Evolutionary conservation across 2,329 filamentous ascomycete species (phyloP).

Genomic region (Lizonia empirigonia): DNA sequence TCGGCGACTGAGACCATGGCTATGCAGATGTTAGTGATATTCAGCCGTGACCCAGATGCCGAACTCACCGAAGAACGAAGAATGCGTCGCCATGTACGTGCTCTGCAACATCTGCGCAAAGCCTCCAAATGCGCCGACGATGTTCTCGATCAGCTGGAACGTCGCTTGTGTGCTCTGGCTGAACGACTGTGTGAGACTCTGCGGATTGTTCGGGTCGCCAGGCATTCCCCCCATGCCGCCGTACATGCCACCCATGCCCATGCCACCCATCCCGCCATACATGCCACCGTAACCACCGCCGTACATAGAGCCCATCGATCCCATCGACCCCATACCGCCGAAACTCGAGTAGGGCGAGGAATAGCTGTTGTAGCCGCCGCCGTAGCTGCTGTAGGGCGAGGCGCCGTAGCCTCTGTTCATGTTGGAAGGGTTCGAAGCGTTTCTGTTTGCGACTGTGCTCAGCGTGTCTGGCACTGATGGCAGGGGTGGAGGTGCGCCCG

Average conservation of each 20-base stretch:
- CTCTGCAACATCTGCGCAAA: conserved; percentile 99
- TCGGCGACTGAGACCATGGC: conserved; percentile 99
- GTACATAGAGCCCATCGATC: conserved; percentile 19
- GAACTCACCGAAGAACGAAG: conserved; percentile 89
- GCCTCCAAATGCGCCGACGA: conserved; percentile 94
- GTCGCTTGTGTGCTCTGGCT: conserved; percentile 94
- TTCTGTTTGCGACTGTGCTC: conserved; percentile 81
- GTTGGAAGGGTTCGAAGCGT: conserved; percentile 79
- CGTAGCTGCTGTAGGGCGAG: conserved; percentile 54
- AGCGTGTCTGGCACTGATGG: conserved; percentile 82
- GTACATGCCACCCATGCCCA: conserved; percentile 51
- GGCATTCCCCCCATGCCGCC: conserved; percentile 57
- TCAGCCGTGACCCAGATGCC: background rate
- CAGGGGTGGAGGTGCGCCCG: conserved; percentile 66
- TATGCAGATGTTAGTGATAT: conserved; percentile 23
- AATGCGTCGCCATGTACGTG: conserved; percentile 99
- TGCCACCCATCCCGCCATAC: conserved; percentile 49
- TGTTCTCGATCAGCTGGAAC: conserved; percentile 97
- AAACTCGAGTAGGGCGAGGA: conserved; percentile 62
- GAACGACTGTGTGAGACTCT: conserved; percentile 94
- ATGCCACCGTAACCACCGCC: conserved; percentile 55
- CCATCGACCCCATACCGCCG: conserved; percentile 52
- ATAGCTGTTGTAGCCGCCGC: conserved; percentile 60
- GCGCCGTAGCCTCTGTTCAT: conserved; percentile 59
- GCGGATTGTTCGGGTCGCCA: conserved; percentile 79